Percentiles rank a stretch among this genome's conserved stretches.
phyloP scores from a whole-genome alignment of 2,329 filamentous ascomycete genomes.

The Mollisiaceae sp. region DNA sequence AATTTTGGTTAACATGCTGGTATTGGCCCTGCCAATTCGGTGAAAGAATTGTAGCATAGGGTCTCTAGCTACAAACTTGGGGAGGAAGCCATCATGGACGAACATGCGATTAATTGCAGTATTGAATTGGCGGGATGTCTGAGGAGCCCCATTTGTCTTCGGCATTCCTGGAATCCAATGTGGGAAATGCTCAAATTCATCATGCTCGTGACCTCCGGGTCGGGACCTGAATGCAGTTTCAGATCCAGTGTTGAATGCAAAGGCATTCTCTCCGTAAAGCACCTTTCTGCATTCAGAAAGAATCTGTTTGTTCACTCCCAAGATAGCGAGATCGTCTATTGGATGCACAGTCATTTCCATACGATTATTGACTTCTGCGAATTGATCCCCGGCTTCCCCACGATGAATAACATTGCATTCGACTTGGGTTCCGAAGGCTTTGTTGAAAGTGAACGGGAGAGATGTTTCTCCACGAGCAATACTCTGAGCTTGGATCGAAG shows the following conservation, averaged over 20 bases:
- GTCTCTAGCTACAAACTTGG: conserved; percentile 5
- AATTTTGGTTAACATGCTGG: conserved; percentile 2
- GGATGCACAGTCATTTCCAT: not conserved
- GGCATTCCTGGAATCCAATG: not conserved
- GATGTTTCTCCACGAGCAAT: not conserved
- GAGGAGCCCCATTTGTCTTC: not conserved
- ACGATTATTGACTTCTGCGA: not conserved
- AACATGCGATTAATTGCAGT: not conserved
- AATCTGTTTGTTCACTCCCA: not conserved
- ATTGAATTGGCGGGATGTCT: not conserved
- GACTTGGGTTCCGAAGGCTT: not conserved
- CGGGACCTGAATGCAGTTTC: not conserved
- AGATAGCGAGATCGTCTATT: not conserved
- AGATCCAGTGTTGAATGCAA: not conserved
- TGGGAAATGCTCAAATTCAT: not conserved
- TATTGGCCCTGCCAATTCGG: not conserved
- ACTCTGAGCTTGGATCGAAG: not conserved
- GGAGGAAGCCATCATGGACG: not conserved
- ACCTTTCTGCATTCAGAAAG: not conserved
- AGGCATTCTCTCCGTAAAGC: not conserved
- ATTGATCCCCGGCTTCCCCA: not conserved
- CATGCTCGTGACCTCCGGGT: not conserved
- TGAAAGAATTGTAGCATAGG: not conserved
- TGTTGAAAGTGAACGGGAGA: not conserved
- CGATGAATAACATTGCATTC: not conserved